Conservation (phyloP, 129 eudicot genomes). For the Heracleum sosnowskyi region DNA sequence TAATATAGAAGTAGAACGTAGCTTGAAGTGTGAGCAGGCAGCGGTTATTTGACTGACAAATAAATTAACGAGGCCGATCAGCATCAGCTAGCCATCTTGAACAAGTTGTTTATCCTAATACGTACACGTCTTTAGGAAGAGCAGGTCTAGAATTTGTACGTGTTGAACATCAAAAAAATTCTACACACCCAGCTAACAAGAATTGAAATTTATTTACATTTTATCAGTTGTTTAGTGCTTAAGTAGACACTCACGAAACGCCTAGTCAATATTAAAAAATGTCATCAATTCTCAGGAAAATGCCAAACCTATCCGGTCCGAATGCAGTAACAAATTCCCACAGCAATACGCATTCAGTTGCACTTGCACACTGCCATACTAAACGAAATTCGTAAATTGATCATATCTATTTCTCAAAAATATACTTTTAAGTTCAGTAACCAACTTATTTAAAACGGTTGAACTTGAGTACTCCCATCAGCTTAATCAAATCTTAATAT, state of each 20-base stretch:
- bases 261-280: background rate
- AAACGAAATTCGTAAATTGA: no score
- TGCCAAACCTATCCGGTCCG: background rate
- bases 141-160: background rate
- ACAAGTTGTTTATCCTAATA: background rate
- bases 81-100: background rate
- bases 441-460: no score
- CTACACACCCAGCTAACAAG: background rate
- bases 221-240: no score
- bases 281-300: background rate
- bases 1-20: no score
- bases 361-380: no score
- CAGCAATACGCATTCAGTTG: no score
- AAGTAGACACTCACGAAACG: background rate
- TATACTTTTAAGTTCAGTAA: no score
- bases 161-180: background rate
- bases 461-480: no score
- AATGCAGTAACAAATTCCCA: background rate
- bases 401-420: no score
- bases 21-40: background rate
- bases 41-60: background rate
- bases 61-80: background rate
- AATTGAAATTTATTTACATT: background rate
- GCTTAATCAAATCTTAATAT: no score
- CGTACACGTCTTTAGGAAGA: background rate